These are phyloP conservation scores for Saccharomycopsis sp. DNA, from an alignment of 805 yeast genomes.

Conservation along the genomic window DNA sequence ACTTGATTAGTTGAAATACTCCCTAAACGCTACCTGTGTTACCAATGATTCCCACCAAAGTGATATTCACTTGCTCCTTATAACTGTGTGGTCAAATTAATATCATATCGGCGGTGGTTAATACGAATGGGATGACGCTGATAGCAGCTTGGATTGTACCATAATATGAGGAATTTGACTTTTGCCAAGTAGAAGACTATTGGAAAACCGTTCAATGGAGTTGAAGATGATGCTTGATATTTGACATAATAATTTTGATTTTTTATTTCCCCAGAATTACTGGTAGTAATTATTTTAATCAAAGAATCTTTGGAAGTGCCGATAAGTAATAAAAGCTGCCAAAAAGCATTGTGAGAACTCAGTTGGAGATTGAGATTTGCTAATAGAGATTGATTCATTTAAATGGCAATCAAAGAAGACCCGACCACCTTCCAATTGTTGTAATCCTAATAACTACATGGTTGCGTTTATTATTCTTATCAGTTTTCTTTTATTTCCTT, in stretches of 20 bases:
- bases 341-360: no score
- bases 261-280: constrained; percentile 1
- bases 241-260: constrained; percentile 1
- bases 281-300: no score
- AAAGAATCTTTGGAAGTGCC: no score
- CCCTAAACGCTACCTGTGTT: no score
- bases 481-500: no score
- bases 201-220: background rate
- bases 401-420: no score
- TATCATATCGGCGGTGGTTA: background rate
- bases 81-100: constrained; percentile 9
- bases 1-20: constrained; percentile 1
- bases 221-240: background rate
- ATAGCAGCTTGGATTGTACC: constrained; percentile 8
- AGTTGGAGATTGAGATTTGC: no score
- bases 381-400: no score
- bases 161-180: background rate
- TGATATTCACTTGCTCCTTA: constrained; percentile 7
- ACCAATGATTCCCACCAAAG: constrained; percentile 6
- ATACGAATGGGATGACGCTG: background rate
- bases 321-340: no score
- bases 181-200: constrained; percentile 1
- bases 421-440: no score
- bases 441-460: no score
- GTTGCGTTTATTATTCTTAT: no score